phyloP scores from a whole-genome alignment of 1,284 basidiomycete genomes.

The Trichosporon coremiiforme region DNA sequence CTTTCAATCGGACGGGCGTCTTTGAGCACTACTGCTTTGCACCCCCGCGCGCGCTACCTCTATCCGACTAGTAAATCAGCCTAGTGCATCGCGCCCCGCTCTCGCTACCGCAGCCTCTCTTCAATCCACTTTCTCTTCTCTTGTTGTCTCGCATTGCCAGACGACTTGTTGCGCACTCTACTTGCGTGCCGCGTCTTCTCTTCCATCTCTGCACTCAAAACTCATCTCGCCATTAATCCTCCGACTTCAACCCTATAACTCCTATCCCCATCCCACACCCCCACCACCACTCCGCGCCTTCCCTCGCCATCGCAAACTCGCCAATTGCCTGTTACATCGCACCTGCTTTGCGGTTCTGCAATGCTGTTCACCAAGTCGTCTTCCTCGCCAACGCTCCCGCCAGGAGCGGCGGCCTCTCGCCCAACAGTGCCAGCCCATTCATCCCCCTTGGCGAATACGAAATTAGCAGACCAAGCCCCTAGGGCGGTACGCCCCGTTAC shows the following conservation, averaged over 20 bases:
- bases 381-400: not conserved
- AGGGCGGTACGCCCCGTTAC: not conserved
- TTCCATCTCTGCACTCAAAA: not conserved
- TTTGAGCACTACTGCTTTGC: not conserved
- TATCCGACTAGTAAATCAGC: not conserved
- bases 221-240: not conserved
- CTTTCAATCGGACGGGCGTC: not conserved
- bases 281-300: not conserved
- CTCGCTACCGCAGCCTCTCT: not conserved
- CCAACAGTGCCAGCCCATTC: conserved; percentile 1
- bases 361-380: conserved; percentile 8
- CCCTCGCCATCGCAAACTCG: not conserved
- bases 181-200: not conserved
- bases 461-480: not conserved
- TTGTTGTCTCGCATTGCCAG: not conserved
- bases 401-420: not conserved
- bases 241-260: not conserved
- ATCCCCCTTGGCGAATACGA: not conserved
- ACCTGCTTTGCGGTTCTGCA: not conserved
- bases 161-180: not conserved
- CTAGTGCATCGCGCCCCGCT: not conserved
- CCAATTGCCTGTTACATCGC: not conserved
- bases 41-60: conserved; percentile 3
- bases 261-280: not conserved
- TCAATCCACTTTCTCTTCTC: not conserved